Percentiles rank a stretch among this genome's conserved stretches.
Evolutionary conservation across 495 filamentous ascomycete species (phyloP).

Genomic region (Aspergillus conjunctus): DNA sequence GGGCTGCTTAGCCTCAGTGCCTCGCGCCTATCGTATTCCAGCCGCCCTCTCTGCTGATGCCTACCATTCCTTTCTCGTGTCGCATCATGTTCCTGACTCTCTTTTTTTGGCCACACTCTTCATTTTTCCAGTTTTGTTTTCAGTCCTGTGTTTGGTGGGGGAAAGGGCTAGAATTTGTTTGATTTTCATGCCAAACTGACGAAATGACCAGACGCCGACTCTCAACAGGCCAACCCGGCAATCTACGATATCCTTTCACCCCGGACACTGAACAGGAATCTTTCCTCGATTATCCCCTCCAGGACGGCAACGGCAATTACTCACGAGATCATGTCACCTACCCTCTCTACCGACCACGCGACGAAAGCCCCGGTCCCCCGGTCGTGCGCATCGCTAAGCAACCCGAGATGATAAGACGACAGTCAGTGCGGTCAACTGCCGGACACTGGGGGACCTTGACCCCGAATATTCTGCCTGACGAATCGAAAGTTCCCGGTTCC

Average conservation of each 20-base stretch:
- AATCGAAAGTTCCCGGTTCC: conserved; percentile 15
- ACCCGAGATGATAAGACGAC: conserved; percentile 20
- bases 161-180: not conserved
- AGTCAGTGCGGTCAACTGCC: conserved; percentile 9
- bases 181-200: not conserved
- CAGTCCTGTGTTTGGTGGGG: not conserved
- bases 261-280: conserved; percentile 11
- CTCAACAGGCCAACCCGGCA: conserved; percentile 6
- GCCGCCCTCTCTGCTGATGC: not conserved
- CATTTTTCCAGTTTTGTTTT: not conserved
- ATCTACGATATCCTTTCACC: conserved; percentile 15
- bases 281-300: conserved; percentile 11
- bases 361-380: conserved; percentile 17
- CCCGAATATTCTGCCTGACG: not conserved
- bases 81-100: not conserved
- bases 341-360: conserved; percentile 17
- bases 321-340: conserved; percentile 13
- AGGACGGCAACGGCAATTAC: conserved; percentile 15
- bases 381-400: conserved; percentile 16
- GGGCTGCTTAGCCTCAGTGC: not conserved
- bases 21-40: not conserved
- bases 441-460: conserved; percentile 14
- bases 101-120: not conserved
- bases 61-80: not conserved
- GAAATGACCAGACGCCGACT: conserved; percentile 17